phyloP scores from a whole-genome alignment of 257 asterid genomes.

The Datura wrightii region DNA sequence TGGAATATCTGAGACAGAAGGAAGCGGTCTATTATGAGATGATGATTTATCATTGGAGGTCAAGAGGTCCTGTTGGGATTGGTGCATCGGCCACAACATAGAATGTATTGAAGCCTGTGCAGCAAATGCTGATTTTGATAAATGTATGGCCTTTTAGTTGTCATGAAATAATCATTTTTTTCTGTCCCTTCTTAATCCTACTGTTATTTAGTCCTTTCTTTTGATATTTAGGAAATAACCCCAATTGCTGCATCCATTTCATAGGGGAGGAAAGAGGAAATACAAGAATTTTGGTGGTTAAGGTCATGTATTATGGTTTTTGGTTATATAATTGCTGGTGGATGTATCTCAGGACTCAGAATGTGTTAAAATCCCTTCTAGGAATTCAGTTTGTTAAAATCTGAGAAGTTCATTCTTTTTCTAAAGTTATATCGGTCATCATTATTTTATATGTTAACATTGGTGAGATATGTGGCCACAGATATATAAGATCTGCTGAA shows the following conservation, averaged over 20 bases:
- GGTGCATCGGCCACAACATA: no score
- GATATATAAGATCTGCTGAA: not conserved
- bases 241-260: not conserved
- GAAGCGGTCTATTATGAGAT: no score
- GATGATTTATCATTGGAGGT: no score
- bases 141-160: constrained; percentile 54
- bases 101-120: no score
- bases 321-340: not conserved
- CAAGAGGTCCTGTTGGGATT: no score
- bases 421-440: not conserved
- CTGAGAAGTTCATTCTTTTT: no score
- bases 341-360: not conserved
- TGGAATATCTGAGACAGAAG: no score
- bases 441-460: not conserved
- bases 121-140: constrained; percentile 69
- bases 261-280: not conserved
- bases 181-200: not conserved
- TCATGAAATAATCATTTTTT: not conserved
- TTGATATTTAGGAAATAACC: not conserved
- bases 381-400: no score
- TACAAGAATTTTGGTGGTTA: not conserved
- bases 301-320: not conserved
- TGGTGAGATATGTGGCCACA: not conserved
- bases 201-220: not conserved
- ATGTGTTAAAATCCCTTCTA: no score